Base-by-base conservation (phyloP, 2,329 filamentous ascomycete species). In the Juglanconis oblonga region DNA sequence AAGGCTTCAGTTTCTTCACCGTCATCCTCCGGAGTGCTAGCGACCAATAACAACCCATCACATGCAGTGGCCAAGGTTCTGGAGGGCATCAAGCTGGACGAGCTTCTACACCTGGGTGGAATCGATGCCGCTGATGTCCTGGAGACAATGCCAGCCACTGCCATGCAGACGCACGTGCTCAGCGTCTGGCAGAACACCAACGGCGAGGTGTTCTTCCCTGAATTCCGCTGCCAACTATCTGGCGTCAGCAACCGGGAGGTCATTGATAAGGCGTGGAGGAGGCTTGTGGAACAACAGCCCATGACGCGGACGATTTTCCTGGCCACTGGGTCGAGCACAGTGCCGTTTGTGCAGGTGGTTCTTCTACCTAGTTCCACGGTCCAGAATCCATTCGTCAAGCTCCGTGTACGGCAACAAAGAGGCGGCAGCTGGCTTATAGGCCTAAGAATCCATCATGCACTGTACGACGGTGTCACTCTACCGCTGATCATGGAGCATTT, bases 391-490 rank as follows among this genome's bases (percentile, higher is more conserved):
- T 65, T 74, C 48, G 63, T 70, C 2, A 59, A 64, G 4, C 52
- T 76, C 3, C 44, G 52, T 0, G 61, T 70, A 0, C 45, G 64
- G 3, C 59, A 64, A 1, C 56, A 64, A 3, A 58, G 64, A 0
- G 44, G 64, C 0, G 63, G 65, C 0, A 61, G 64, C 3, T 74
- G 72, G 66, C 45, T 64, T 0, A 57, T 86, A 4, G 74, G 81
- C 2, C 77, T 92, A 5, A 79, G 79, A 32, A 87, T 97, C 4
- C 92, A 97, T 64, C 93, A 98, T 71, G 90, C 90, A 0, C 78
- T 97, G 0, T 98, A 97, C 69, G 94, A 97, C 71, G 92, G 88
- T 5, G 81, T 96, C 62, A 95, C 90, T 67, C 77, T 97, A 4
- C 84, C 87, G 1, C 70, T 81, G 0, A 74, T 96, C 5, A 76